Conservation (phyloP, 306 rosid species). For the Cicer yamashitae region DNA sequence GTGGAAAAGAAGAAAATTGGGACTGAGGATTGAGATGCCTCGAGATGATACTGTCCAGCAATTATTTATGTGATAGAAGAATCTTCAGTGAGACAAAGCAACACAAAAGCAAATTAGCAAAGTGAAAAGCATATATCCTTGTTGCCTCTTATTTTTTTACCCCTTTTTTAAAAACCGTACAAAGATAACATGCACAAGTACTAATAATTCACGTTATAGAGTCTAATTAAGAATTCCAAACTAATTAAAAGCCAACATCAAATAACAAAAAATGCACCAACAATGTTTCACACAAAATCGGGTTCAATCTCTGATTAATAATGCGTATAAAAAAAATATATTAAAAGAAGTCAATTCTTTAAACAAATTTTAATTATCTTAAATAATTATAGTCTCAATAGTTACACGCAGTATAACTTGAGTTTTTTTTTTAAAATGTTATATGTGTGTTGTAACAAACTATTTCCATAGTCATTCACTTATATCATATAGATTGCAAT, state of each 20-base stretch:
- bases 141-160: slow-evolving; percentile 40
- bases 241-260: slow-evolving; percentile 43
- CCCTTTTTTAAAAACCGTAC: slow-evolving; percentile 44
- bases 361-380: too few species aligned
- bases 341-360: too few species aligned
- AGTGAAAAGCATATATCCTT: slow-evolving; percentile 54
- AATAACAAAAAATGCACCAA: neutral
- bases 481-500: slow-evolving; percentile 43
- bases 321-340: too few species aligned
- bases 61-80: slow-evolving; percentile 50
- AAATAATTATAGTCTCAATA: too few species aligned
- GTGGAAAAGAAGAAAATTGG: slow-evolving; percentile 41
- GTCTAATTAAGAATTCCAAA: slow-evolving; percentile 44
- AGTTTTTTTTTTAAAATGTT: too few species aligned
- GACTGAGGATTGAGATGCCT: slow-evolving; percentile 50
- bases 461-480: slow-evolving; percentile 34
- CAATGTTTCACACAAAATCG: too few species aligned
- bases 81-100: slow-evolving; percentile 54
- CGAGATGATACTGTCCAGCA: slow-evolving; percentile 44
- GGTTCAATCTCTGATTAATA: too few species aligned
- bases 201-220: slow-evolving; percentile 48
- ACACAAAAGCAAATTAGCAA: slow-evolving; percentile 50
- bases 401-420: too few species aligned
- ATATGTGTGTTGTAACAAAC: slow-evolving; percentile 15
- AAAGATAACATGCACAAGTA: slow-evolving; percentile 46